Base-by-base conservation (phyloP, 2,329 filamentous ascomycete species). In the Aspergillus nomiae region DNA sequence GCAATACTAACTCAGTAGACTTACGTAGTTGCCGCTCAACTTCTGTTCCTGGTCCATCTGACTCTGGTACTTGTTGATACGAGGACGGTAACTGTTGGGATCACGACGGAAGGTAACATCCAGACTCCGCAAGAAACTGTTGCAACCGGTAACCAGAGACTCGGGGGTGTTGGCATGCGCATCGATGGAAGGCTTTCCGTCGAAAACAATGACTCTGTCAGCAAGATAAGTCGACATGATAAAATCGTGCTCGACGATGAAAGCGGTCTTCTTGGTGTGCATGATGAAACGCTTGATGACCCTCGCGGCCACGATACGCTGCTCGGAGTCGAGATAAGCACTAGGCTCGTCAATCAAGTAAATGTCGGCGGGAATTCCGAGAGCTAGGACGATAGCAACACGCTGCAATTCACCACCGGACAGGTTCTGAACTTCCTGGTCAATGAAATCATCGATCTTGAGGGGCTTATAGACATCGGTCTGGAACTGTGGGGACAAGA, bases 201-300 rank as follows among this genome's bases (percentile, higher is more conserved):
- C 95, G 75, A 99, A 99, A 75, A 99, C 95, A 75, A 99, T 99
- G 79, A 99, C 95, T 70, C 95, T 92, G 76, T 99, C 96, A 53
- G 95, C 88, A 54, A 90, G 85, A 75, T 90, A 90, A 50, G 88
- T 90, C 46, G 88, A 88, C 94, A 98, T 97, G 84, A 98, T 97
- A 84, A 99, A 98, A 86, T 99, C 95, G 90, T 99, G 95, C 89
- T 99, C 95, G 78, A 99, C 94, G 71, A 99, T 89, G 79, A 99
- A 99, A 57, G 95, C 95, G 0, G 95, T 99, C 88, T 98, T 98
- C 89, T 98, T 98, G 73, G 93, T 90, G 85, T 99, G 94, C 95
- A 99, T 99, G 81, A 99, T 99, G 86, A 96, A 99, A 70, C 95
- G 91, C 86, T 99, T 99, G 84, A 99, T 99, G 77, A 99, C 96